These are phyloP conservation scores for Solanum paucissectum DNA, from an alignment of 257 asterid genomes.

Conservation along the genomic window DNA sequence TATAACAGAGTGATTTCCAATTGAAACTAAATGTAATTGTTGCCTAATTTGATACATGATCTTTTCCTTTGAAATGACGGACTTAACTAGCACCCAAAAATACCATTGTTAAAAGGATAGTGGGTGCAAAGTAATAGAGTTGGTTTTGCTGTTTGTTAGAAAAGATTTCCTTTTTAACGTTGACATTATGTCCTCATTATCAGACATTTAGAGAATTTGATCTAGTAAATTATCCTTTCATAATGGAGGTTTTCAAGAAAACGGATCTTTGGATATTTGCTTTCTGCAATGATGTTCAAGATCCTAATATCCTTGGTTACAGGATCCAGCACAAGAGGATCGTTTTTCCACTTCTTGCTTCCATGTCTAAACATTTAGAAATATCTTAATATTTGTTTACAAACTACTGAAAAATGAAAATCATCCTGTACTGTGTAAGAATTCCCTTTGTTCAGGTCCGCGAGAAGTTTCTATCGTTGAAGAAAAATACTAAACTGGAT, in stretches of 20 bases:
- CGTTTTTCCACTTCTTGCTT: not conserved
- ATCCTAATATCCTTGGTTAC: not conserved
- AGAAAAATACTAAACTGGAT: slow-evolving; percentile 78
- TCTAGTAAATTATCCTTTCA: not conserved
- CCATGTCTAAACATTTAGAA: not conserved
- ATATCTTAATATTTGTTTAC: not conserved
- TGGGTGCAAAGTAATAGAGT: not conserved
- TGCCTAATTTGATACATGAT: not conserved
- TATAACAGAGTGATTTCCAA: not conserved
- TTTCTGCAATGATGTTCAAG: not conserved
- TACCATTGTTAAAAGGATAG: not conserved
- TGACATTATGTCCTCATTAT: not conserved
- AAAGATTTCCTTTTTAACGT: not conserved
- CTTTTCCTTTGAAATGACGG: not conserved
- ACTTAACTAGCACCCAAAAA: not conserved
- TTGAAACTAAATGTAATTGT: not conserved
- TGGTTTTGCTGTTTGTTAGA: not conserved
- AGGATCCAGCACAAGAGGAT: not conserved
- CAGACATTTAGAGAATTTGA: not conserved
- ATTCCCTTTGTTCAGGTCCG: slow-evolving; percentile 51
- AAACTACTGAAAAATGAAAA: not conserved
- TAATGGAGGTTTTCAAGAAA: not conserved
- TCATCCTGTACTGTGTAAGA: not conserved
- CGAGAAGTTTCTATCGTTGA: slow-evolving; percentile 73
- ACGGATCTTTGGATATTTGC: not conserved